phyloP scores from a whole-genome alignment of 1,284 basidiomycete species.

The Schizophyllum commune region DNA sequence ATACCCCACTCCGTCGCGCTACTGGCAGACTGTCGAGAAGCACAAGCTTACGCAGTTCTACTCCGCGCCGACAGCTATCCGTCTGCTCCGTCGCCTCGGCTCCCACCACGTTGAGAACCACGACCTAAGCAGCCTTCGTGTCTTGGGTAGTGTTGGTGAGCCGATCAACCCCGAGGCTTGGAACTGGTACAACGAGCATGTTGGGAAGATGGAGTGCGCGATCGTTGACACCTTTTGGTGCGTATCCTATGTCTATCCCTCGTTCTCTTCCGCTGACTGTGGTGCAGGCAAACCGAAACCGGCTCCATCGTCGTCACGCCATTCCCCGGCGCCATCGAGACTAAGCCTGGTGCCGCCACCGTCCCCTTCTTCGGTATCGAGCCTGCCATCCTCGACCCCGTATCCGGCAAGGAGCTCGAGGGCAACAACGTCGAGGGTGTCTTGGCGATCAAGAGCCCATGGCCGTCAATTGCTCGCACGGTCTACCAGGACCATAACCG shows the following conservation, averaged over 20 bases:
- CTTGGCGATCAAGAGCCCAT: conserved; percentile 79
- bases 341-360: conserved; percentile 94
- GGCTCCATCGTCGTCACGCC: conserved; percentile 94
- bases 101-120: conserved; percentile 81
- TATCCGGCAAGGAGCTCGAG: conserved; percentile 66
- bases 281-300: conserved; percentile 86
- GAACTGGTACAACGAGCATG: conserved; percentile 97
- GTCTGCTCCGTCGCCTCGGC: conserved; percentile 81
- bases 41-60: conserved; percentile 95
- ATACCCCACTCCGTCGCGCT: conserved; percentile 92
- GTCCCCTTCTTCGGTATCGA: conserved; percentile 98
- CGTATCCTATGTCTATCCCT: conserved; percentile 9
- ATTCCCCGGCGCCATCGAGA: conserved; percentile 91
- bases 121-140: conserved; percentile 80
- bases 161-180: conserved; percentile 99
- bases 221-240: conserved; percentile 93
- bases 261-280: conserved; percentile 2
- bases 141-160: conserved; percentile 92
- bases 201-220: conserved; percentile 84
- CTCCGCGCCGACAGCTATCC: conserved; percentile 89
- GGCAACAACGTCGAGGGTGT: conserved; percentile 92
- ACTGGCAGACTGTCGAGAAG: conserved; percentile 95
- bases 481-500: conserved; percentile 90
- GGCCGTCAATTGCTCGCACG: conserved; percentile 96
- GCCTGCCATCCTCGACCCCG: conserved; percentile 81